Conservation (phyloP, 176 grass and related monocot genomes). For the Cenchrus americanus region DNA sequence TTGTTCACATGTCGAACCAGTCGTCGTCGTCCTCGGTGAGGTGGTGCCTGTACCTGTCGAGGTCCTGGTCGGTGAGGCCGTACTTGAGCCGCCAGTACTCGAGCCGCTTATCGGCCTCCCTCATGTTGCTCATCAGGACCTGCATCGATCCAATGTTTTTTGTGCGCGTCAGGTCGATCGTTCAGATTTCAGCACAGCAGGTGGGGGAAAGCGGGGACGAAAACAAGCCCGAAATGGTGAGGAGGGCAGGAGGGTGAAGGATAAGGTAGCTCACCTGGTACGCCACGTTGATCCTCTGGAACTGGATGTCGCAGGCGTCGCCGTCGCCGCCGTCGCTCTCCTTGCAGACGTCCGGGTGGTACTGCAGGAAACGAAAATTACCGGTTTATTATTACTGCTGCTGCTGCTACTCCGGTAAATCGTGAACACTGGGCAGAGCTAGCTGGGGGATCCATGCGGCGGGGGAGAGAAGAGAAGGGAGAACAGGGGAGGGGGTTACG, state of each 20-base stretch:
- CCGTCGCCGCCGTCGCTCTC: not conserved
- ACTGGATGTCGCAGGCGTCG: not conserved
- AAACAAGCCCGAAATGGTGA: too few species aligned
- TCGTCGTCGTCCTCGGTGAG: slow-evolving; percentile 41
- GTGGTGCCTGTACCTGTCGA: slow-evolving; percentile 43
- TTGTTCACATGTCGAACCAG: slow-evolving; percentile 41
- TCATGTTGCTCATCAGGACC: slow-evolving; percentile 46
- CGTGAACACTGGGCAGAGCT: not conserved
- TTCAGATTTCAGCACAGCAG: too few species aligned
- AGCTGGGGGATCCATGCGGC: too few species aligned
- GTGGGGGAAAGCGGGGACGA: too few species aligned
- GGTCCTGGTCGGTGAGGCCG: slow-evolving; percentile 46
- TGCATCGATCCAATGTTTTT: not conserved
- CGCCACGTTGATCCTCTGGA: slow-evolving; percentile 51
- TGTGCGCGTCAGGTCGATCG: not conserved
- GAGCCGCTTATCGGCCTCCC: slow-evolving; percentile 50
- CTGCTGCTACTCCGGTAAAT: not conserved
- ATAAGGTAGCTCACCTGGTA: slow-evolving; percentile 22
- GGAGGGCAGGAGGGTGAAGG: not conserved
- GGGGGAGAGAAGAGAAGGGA: too few species aligned
- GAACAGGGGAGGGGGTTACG: too few species aligned
- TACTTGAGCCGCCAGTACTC: slow-evolving; percentile 54
- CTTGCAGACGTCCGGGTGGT: slow-evolving; percentile 46
- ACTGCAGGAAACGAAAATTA: slow-evolving; percentile 10
- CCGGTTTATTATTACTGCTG: not conserved